Base-by-base conservation (phyloP, 108 stramenopile genomes). In the Mediolabrus comicus region DNA sequence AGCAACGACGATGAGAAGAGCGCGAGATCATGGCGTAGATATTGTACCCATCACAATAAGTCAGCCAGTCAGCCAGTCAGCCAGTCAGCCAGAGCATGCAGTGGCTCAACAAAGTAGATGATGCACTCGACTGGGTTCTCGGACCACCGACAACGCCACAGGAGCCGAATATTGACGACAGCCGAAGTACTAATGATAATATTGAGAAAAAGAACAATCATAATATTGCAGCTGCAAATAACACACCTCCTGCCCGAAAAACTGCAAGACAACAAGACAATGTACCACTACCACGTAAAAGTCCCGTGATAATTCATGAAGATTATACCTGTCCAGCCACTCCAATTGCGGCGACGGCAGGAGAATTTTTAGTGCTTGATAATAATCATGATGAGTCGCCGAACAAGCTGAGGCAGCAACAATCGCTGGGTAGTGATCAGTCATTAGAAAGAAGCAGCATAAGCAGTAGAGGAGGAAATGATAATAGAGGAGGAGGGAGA, bases 81-180 rank as follows among this genome's bases (percentile, higher is more conserved):
- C 33, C 46, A n/a, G n/a, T 33, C 33, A 33, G 33, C 33, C 46
- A n/a, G n/a, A n/a, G n/a, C 30, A 81, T 81, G 80, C 75, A 77
- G 51, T 82, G 81, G 81, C 73, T 82, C 35, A 82, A 82, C 51
- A 75, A 74, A 69, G 59, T 82, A 58, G 81, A 82, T 60, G 73
- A 79, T 46, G 72, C 77, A 17, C 34, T 82, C 4, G 81, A 82
- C 52, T 74, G 76, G 29, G 81, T 79, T 31, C 74, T 82, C 11
- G 57, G 67, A 24, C 66, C 67, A 11, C 43, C 53, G 9, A 11
- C 14, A 57, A 38, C 24, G 36, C 2, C 46, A 24, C 22, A 17
- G 22, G 8, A 17, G 22, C 19, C 1, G 19, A 24, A 17, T 3
- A 25, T 26, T 11, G 57, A 29, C 6, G 57, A 29, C 31, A 27